Conservation (phyloP, 805 yeast genomes). For the Metschnikowia borealis region DNA sequence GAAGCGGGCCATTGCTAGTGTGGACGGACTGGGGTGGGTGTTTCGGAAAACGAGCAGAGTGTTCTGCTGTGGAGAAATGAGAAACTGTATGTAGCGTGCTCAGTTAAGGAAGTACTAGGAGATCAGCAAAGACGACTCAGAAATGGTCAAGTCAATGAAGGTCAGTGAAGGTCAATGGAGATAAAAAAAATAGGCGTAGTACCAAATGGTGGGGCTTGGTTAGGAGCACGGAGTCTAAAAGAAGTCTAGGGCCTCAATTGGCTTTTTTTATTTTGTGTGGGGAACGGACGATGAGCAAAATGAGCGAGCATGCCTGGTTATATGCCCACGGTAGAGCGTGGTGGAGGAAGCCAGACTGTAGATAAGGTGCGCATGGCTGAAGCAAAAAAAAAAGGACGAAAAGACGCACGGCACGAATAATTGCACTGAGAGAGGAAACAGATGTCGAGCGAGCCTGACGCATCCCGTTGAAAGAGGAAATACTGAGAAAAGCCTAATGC, state of each 20-base stretch:
- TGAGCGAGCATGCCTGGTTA: slow-evolving; percentile 3
- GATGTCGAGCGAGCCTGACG: slow-evolving; percentile 1
- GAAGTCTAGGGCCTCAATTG: too few relatives aligned
- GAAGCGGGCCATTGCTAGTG: slow-evolving; percentile 48
- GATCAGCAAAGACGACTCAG: too few relatives aligned
- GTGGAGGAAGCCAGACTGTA: slow-evolving; percentile 1
- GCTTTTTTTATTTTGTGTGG: too few relatives aligned
- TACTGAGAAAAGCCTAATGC: background rate
- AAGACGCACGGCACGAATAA: background rate
- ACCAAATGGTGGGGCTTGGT: too few relatives aligned
- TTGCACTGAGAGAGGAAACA: slow-evolving; percentile 2
- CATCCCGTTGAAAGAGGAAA: slow-evolving; percentile 2
- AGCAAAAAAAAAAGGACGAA: background rate
- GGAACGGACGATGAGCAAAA: background rate
- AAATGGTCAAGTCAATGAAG: too few relatives aligned
- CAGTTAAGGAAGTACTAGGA: too few relatives aligned
- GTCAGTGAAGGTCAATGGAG: too few relatives aligned
- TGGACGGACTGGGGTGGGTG: background rate
- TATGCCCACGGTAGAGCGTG: background rate
- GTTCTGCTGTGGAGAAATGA: background rate
- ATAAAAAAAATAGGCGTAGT: too few relatives aligned
- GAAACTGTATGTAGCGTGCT: background rate
- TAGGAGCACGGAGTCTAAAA: too few relatives aligned
- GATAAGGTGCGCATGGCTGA: slow-evolving; percentile 1
- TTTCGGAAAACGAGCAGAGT: background rate